Evolutionary conservation across 306 rosid genomes (phyloP).

Genomic region (Castanopsis chinensis): DNA sequence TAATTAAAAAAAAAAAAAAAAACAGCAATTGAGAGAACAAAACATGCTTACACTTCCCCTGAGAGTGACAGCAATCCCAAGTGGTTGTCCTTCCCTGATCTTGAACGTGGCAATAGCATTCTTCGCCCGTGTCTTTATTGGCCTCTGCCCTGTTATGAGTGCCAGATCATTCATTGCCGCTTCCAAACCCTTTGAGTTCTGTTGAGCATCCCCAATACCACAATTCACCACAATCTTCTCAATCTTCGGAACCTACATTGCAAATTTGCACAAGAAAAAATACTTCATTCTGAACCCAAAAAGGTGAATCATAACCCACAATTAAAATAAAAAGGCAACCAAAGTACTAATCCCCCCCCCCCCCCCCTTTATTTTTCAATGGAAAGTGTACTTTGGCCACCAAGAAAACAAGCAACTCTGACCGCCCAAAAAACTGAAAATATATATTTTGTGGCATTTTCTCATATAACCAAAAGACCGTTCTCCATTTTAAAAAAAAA

Average conservation of each 20-base stretch:
- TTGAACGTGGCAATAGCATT: slow-evolving; percentile 84
- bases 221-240: slow-evolving; percentile 92
- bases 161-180: slow-evolving; percentile 88
- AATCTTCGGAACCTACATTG: slow-evolving; percentile 74
- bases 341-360: not conserved
- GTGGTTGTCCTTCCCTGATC: slow-evolving; percentile 97
- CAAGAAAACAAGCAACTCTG: not conserved
- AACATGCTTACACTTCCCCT: slow-evolving; percentile 73
- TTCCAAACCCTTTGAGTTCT: slow-evolving; percentile 91
- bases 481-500: not conserved
- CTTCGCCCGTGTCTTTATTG: slow-evolving; percentile 87
- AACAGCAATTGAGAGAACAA: slow-evolving; percentile 7
- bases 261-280: slow-evolving; percentile 24
- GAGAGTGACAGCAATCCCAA: slow-evolving; percentile 94
- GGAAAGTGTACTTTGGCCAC: not conserved
- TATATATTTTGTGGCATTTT: not conserved
- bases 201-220: slow-evolving; percentile 98
- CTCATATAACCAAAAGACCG: not conserved
- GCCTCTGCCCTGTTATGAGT: slow-evolving; percentile 84
- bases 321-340: not conserved
- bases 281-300: not conserved
- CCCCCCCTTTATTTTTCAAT: not conserved
- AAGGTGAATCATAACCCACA: not conserved
- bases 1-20: not conserved
- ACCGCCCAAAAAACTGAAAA: too few species aligned